These are phyloP conservation scores for Acer saccharum DNA, from an alignment of 345 rosid species.

Conservation along the genomic window DNA sequence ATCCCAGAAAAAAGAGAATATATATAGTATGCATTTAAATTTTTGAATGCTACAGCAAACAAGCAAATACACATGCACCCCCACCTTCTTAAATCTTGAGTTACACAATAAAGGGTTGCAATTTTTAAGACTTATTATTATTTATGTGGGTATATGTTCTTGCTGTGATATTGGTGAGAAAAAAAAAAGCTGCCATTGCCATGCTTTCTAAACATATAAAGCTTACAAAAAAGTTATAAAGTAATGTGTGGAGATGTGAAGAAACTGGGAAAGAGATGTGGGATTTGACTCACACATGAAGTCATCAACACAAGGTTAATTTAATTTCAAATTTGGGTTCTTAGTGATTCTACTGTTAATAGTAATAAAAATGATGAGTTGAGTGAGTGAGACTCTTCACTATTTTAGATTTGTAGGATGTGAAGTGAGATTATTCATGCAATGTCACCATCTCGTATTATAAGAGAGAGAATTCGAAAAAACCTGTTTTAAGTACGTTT, in stretches of 20 bases:
- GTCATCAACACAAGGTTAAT: background rate
- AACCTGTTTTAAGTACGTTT: too few species aligned
- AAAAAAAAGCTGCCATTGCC: conserved; percentile 38
- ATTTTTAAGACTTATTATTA: conserved; percentile 1
- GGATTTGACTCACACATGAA: background rate
- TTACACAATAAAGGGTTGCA: conserved; percentile 6
- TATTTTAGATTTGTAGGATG: too few species aligned
- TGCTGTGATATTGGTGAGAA: background rate
- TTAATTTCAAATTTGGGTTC: conserved; percentile 3
- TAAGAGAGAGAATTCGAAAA: background rate
- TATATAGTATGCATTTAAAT: background rate
- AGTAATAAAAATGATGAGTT: too few species aligned
- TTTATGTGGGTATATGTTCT: background rate
- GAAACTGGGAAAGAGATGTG: background rate
- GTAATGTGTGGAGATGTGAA: background rate
- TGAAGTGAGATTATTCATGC: background rate
- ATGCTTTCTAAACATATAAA: conserved; percentile 25
- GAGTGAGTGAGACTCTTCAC: too few species aligned
- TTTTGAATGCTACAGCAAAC: background rate
- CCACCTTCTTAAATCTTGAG: conserved; percentile 28
- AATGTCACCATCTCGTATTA: background rate
- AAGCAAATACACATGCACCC: background rate
- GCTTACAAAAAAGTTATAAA: background rate
- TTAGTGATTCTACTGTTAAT: background rate
- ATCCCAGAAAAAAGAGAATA: conserved; percentile 24